These are phyloP conservation scores for Botrytis galanthina DNA, from an alignment of 2,329 filamentous ascomycete species.

Conservation along the genomic window DNA sequence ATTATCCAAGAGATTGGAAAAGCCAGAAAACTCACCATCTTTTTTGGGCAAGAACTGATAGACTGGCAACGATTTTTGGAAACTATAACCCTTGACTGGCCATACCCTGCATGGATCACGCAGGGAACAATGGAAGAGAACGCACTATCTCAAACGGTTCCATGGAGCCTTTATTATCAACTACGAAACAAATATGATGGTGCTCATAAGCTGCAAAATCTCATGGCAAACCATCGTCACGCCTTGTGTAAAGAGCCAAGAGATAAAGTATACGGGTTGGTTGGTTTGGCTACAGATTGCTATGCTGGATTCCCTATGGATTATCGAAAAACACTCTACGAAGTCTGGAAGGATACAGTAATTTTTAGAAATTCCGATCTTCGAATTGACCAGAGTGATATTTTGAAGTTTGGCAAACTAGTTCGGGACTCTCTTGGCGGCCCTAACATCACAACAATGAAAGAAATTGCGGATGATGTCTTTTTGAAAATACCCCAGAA, in stretches of 20 bases:
- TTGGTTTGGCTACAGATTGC: slow-evolving; percentile 35
- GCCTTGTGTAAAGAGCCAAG: slow-evolving; percentile 35
- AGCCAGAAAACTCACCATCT: slow-evolving; percentile 31
- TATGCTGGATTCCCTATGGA: slow-evolving; percentile 34
- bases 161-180: slow-evolving; percentile 28
- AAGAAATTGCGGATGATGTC: slow-evolving; percentile 4
- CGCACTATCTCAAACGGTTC: slow-evolving; percentile 11
- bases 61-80: slow-evolving; percentile 17
- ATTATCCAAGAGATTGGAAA: slow-evolving; percentile 37
- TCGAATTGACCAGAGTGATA: background rate
- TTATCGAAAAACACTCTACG: slow-evolving; percentile 32
- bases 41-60: slow-evolving; percentile 27
- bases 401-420: slow-evolving; percentile 18
- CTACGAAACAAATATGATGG: slow-evolving; percentile 22
- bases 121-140: background rate
- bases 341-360: slow-evolving; percentile 37
- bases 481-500: background rate
- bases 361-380: slow-evolving; percentile 28
- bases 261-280: slow-evolving; percentile 38
- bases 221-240: slow-evolving; percentile 31
- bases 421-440: slow-evolving; percentile 19
- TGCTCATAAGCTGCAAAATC: slow-evolving; percentile 26
- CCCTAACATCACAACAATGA: slow-evolving; percentile 1
- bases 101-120: background rate
- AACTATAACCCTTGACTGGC: background rate